These are phyloP conservation scores for Aspergillus amoenus DNA, from an alignment of 2,329 filamentous ascomycete genomes.

Conservation along the genomic window DNA sequence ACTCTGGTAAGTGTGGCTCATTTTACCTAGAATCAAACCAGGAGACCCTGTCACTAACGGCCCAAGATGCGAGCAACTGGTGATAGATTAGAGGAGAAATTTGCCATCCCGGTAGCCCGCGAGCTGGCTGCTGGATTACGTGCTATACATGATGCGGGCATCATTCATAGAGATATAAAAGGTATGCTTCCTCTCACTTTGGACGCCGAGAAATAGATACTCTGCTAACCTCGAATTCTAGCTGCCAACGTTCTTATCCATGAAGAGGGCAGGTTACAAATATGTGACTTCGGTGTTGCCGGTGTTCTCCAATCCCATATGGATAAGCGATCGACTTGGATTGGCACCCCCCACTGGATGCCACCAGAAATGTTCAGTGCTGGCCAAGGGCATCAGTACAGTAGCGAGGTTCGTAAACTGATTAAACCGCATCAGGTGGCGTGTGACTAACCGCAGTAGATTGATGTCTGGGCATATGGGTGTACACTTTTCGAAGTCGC, in stretches of 20 bases:
- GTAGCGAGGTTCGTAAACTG: constrained; percentile 44
- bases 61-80: constrained; percentile 50
- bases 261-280: constrained; percentile 61
- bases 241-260: constrained; percentile 64
- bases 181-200: constrained; percentile 34
- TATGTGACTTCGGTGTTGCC: constrained; percentile 67
- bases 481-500: constrained; percentile 52
- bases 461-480: constrained; percentile 54
- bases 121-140: constrained; percentile 62
- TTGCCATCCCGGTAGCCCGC: constrained; percentile 63
- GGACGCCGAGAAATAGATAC: neutral
- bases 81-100: constrained; percentile 57
- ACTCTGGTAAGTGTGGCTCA: constrained; percentile 54
- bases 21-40: neutral
- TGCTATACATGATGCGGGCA: constrained; percentile 64
- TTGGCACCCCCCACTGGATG: constrained; percentile 68
- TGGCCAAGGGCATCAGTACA: constrained; percentile 44
- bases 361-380: constrained; percentile 57
- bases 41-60: neutral
- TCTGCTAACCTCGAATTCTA: constrained; percentile 23
- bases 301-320: constrained; percentile 60
- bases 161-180: constrained; percentile 66
- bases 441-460: constrained; percentile 27
- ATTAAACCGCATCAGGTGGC: neutral
- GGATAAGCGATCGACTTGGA: constrained; percentile 64